phyloP scores from a whole-genome alignment of 352 stramenopile genomes.

The Phytophthora foliorum region DNA sequence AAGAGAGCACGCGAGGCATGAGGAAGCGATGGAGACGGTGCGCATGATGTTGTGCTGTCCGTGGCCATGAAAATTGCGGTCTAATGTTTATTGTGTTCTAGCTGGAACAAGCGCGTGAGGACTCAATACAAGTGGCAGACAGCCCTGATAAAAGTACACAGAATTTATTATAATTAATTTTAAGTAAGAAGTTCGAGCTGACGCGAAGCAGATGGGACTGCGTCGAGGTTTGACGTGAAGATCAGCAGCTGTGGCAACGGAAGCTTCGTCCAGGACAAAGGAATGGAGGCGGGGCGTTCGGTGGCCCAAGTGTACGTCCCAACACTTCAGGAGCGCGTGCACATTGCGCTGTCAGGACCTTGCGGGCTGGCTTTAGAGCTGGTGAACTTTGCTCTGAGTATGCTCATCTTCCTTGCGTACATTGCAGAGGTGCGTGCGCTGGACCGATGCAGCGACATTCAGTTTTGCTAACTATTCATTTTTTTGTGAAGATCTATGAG shows the following conservation, averaged over 20 bases:
- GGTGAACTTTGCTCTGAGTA: constrained; percentile 66
- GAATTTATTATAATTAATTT: neutral
- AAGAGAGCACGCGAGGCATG: neutral
- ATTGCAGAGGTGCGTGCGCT: constrained; percentile 53
- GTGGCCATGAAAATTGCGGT: neutral
- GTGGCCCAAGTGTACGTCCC: constrained; percentile 57
- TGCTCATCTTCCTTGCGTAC: constrained; percentile 70
- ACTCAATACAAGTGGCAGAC: constrained; percentile 23
- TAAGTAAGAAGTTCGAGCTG: neutral
- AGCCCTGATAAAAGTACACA: constrained; percentile 30
- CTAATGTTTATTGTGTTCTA: constrained; percentile 16
- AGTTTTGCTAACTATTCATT: neutral
- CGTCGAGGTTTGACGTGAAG: constrained; percentile 18
- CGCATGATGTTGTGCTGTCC: neutral
- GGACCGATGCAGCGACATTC: neutral
- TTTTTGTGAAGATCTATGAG: constrained; percentile 51
- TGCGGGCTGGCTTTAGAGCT: constrained; percentile 64
- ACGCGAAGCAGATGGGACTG: constrained; percentile 12
- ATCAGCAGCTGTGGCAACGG: constrained; percentile 4
- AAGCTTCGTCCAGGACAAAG: constrained; percentile 10
- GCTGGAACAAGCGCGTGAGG: constrained; percentile 15
- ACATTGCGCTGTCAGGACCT: constrained; percentile 41
- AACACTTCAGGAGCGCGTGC: constrained; percentile 52
- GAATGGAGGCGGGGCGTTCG: constrained; percentile 25
- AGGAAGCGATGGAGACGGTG: constrained; percentile 4